A percentile compares a stretch with the other conserved stretches of the same genome.
Conservation (phyloP, 495 filamentous ascomycete genomes). For the Penicillium desertorum region DNA sequence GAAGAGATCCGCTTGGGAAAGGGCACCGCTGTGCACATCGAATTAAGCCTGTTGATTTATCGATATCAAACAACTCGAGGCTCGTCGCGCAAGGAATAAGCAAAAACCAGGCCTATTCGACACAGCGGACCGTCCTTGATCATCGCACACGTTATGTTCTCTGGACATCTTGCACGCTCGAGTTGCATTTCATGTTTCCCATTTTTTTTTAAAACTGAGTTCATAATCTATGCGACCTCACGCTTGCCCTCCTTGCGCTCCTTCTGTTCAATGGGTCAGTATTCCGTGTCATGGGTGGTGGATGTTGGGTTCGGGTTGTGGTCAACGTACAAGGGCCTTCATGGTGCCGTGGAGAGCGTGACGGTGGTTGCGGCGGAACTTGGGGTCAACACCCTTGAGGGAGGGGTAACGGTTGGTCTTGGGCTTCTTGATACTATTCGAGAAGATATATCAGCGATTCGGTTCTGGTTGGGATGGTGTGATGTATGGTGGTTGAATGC, state of each 20-base stretch:
- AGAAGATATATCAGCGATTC: conserved; percentile 35
- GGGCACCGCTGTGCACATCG: conserved; percentile 32
- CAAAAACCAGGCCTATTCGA: conserved; percentile 37
- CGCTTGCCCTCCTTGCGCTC: conserved; percentile 96
- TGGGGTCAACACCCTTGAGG: conserved; percentile 97
- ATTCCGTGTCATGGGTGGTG: neutral
- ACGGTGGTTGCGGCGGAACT: conserved; percentile 99
- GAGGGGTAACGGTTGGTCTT: conserved; percentile 99
- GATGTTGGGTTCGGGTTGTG: conserved; percentile 4
- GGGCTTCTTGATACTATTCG: conserved; percentile 96
- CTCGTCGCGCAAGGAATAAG: conserved; percentile 32
- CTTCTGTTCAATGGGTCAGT: conserved; percentile 70
- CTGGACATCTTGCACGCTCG: conserved; percentile 42
- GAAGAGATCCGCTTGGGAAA: conserved; percentile 18
- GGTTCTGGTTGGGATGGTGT: conserved; percentile 15
- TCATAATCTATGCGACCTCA: conserved; percentile 72
- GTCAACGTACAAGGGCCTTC: conserved; percentile 85
- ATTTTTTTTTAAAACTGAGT: conserved; percentile 22
- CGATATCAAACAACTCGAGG: conserved; percentile 33
- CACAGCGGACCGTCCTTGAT: conserved; percentile 33
- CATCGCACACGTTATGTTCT: conserved; percentile 43
- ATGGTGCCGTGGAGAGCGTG: conserved; percentile 98
- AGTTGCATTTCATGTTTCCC: conserved; percentile 33
- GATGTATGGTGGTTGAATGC: conserved; percentile 3
- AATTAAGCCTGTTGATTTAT: conserved; percentile 40